Percentiles rank a stretch among this genome's conserved stretches.
Evolutionary conservation across 305 asterid genomes (phyloP).

Genomic region (Rubia occidens): DNA sequence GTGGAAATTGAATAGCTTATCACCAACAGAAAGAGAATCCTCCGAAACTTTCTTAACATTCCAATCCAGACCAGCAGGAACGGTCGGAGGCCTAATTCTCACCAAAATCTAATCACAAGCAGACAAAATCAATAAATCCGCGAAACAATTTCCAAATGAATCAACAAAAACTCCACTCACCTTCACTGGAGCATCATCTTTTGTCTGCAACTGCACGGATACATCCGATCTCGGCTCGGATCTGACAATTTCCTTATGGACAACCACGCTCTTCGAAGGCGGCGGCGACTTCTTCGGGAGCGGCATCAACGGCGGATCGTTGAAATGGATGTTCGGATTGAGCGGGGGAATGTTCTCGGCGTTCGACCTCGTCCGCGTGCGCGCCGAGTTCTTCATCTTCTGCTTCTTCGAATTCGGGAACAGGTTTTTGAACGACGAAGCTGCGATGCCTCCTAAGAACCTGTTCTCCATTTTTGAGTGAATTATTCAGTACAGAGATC

Average conservation of each 20-base stretch:
- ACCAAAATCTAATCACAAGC: slow-evolving; percentile 48
- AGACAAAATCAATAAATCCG: background rate
- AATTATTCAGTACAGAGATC: background rate
- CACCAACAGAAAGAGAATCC: slow-evolving; percentile 48
- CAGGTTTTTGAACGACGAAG: slow-evolving; percentile 50
- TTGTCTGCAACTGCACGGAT: slow-evolving; percentile 23
- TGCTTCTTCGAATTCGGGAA: slow-evolving; percentile 45
- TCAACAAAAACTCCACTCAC: slow-evolving; percentile 21
- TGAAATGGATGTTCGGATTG: slow-evolving; percentile 55
- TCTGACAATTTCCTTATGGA: slow-evolving; percentile 22
- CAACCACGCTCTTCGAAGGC: slow-evolving; percentile 21
- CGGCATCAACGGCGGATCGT: slow-evolving; percentile 50
- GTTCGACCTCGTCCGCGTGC: slow-evolving; percentile 35
- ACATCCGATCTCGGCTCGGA: slow-evolving; percentile 23
- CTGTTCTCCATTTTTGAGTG: slow-evolving; percentile 33
- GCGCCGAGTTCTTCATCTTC: slow-evolving; percentile 32
- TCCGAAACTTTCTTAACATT: slow-evolving; percentile 48
- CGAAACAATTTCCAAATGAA: slow-evolving; percentile 10
- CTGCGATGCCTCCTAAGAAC: slow-evolving; percentile 53
- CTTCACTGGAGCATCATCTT: slow-evolving; percentile 59
- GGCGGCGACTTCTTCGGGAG: slow-evolving; percentile 33
- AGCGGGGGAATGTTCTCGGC: slow-evolving; percentile 59
- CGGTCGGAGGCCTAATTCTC: slow-evolving; percentile 61
- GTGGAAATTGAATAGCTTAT: slow-evolving; percentile 53
- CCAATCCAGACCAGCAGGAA: slow-evolving; percentile 36